phyloP scores from a whole-genome alignment of 2,329 filamentous ascomycete species.

The Verticillium isaacii region DNA sequence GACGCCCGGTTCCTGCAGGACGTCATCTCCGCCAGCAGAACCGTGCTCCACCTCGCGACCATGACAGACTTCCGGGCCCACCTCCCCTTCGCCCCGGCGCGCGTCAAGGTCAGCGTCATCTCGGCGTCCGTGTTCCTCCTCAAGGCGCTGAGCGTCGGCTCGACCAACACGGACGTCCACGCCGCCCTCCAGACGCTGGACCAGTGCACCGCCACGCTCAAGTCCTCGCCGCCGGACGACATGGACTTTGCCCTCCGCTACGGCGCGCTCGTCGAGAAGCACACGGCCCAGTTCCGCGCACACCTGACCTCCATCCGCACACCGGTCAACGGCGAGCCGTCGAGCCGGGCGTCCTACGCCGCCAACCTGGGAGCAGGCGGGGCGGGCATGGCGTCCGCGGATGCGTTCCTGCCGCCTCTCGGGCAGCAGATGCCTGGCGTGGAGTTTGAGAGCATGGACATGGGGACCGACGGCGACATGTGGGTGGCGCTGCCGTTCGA shows the following conservation, averaged over 20 bases:
- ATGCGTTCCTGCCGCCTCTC: not conserved
- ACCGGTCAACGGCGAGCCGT: not conserved
- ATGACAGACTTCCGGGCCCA: slow-evolving; percentile 8
- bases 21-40: slow-evolving; percentile 14
- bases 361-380: not conserved
- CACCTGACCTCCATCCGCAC: not conserved
- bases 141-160: slow-evolving; percentile 14
- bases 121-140: slow-evolving; percentile 17
- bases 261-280: slow-evolving; percentile 16
- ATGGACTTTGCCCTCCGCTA: slow-evolving; percentile 19
- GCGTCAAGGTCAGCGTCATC: slow-evolving; percentile 14
- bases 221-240: slow-evolving; percentile 12
- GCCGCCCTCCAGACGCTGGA: slow-evolving; percentile 11
- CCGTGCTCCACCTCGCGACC: slow-evolving; percentile 11
- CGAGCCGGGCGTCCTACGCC: not conserved
- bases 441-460: not conserved
- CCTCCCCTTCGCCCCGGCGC: slow-evolving; percentile 13
- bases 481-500: slow-evolving; percentile 4
- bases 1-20: slow-evolving; percentile 15
- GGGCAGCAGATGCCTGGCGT: not conserved
- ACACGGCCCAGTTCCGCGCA: slow-evolving; percentile 11
- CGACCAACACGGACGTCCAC: slow-evolving; percentile 10
- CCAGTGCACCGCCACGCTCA: slow-evolving; percentile 12
- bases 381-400: not conserved
- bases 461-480: not conserved